Conservation (phyloP, 2,329 filamentous ascomycete species). For the Venturia oleaginea region DNA sequence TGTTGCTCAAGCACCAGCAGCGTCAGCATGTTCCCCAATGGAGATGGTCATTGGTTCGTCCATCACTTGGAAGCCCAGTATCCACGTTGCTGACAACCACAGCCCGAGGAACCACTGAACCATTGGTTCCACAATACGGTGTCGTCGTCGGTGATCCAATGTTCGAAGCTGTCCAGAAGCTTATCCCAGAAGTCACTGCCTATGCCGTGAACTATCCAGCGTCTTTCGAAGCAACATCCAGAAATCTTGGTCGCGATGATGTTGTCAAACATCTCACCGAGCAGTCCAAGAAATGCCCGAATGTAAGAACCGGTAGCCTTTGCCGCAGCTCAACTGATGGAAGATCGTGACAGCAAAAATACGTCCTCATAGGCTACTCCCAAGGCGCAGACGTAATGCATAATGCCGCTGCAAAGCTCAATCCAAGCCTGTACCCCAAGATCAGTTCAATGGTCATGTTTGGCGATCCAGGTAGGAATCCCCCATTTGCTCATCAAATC, state of each 20-base stretch:
- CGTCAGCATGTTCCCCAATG: constrained; percentile 9
- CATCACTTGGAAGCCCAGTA: neutral
- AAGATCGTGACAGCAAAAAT: constrained; percentile 10
- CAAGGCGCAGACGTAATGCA: constrained; percentile 13
- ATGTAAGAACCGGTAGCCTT: neutral
- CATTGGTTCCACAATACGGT: constrained; percentile 1
- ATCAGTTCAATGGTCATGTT: constrained; percentile 12
- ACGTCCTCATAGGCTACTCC: constrained; percentile 10
- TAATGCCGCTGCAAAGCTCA: neutral
- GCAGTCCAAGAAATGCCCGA: constrained; percentile 7
- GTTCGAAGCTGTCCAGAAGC: neutral
- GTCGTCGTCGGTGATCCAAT: constrained; percentile 11
- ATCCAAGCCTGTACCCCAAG: constrained; percentile 8
- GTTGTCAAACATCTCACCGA: constrained; percentile 7
- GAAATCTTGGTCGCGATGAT: constrained; percentile 1
- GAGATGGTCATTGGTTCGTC: constrained; percentile 10
- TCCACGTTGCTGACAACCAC: neutral
- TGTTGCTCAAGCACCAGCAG: neutral
- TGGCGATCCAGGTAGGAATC: constrained; percentile 9
- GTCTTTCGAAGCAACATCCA: neutral
- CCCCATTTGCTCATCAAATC: neutral
- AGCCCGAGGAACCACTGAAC: constrained; percentile 13
- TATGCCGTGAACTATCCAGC: constrained; percentile 13
- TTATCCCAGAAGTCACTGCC: constrained; percentile 1
- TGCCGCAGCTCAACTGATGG: neutral